Conservation (phyloP, 306 rosid genomes). For the Prosopis cineraria region DNA sequence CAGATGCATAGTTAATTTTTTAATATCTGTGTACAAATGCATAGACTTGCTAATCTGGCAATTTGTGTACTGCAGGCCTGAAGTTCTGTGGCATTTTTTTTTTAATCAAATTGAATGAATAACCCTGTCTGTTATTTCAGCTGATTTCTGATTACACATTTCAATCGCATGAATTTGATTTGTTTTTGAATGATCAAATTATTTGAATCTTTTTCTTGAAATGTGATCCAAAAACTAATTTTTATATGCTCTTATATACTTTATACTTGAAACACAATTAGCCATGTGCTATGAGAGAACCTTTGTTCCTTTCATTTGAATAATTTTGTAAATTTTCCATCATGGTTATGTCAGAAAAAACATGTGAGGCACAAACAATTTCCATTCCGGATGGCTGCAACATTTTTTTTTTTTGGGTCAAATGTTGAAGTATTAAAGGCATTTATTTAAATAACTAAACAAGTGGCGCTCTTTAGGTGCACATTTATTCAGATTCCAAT, state of each 20-base stretch:
- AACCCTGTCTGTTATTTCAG: neutral
- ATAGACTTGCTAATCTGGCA: neutral
- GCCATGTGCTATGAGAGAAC: neutral
- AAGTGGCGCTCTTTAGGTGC: slow-evolving; percentile 56
- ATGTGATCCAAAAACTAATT: neutral
- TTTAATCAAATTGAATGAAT: neutral
- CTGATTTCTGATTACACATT: neutral
- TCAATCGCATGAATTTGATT: neutral
- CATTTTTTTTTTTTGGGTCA: neutral
- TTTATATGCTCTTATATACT: neutral
- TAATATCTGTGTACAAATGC: neutral
- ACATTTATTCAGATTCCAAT: slow-evolving; percentile 65
- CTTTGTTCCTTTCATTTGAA: neutral
- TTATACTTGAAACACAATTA: neutral
- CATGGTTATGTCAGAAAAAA: slow-evolving; percentile 8
- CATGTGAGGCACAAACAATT: neutral
- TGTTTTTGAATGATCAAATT: neutral
- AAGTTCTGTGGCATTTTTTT: neutral
- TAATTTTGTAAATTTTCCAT: neutral
- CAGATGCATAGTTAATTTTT: too few species aligned
- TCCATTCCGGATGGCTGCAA: neutral
- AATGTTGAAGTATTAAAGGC: slow-evolving; percentile 6
- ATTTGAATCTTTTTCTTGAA: neutral
- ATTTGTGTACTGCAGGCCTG: neutral
- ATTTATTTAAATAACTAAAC: slow-evolving; percentile 28